Conservation (phyloP, 179 eudicot genomes). For the Spergularia azorica region DNA sequence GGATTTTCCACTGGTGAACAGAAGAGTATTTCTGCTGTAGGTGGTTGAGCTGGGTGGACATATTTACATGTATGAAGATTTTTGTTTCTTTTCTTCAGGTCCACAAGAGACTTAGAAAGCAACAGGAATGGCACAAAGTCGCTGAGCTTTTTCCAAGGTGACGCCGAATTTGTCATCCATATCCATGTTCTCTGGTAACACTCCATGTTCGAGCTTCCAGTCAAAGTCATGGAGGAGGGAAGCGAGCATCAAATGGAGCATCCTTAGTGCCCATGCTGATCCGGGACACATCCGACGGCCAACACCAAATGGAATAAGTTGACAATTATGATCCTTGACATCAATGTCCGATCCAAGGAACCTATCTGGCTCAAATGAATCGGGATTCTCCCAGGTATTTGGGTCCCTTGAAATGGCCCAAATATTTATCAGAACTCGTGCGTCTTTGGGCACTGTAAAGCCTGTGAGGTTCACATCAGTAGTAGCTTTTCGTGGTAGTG, state of each 20-base stretch:
- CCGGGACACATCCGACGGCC: constrained; percentile 19
- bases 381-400: constrained; percentile 8
- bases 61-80: no score
- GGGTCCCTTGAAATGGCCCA: constrained; percentile 10
- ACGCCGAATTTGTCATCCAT: constrained; percentile 21
- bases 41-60: no score
- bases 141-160: constrained; percentile 18
- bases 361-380: constrained; percentile 22
- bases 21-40: no score
- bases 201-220: constrained; percentile 18
- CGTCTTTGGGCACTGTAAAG: constrained; percentile 20
- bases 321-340: constrained; percentile 14
- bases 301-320: constrained; percentile 16
- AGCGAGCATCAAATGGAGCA: constrained; percentile 13
- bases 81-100: no score
- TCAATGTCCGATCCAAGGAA: constrained; percentile 21
- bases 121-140: constrained; percentile 18
- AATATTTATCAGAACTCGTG: constrained; percentile 12
- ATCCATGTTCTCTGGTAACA: constrained; percentile 9
- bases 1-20: no score
- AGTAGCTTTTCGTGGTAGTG: background rate
- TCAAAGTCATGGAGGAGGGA: constrained; percentile 20
- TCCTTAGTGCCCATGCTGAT: constrained; percentile 12
- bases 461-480: constrained; percentile 4
- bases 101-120: no score